These are phyloP conservation scores for Lolium multiflorum DNA, from an alignment of 176 grass and related monocot genomes.

Conservation along the genomic window DNA sequence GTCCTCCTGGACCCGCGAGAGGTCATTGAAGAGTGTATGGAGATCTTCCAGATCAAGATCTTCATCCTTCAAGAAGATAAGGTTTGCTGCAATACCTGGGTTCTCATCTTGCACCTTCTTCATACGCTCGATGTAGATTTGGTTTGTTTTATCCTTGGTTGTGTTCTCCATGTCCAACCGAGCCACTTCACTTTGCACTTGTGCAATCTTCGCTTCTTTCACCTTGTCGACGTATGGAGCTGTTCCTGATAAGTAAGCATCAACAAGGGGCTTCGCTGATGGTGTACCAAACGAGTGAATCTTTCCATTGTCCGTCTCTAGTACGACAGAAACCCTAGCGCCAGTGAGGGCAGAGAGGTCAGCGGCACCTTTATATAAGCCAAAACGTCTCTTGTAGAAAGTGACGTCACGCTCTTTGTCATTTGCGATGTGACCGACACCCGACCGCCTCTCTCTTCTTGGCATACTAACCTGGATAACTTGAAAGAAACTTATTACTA, in stretches of 20 bases:
- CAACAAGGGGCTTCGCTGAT: not conserved
- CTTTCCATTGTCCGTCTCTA: not conserved
- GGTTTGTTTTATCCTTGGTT: not conserved
- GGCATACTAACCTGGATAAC: not conserved
- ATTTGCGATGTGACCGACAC: not conserved
- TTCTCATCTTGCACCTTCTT: not conserved
- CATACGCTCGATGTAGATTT: not conserved
- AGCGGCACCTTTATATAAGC: not conserved
- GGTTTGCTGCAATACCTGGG: not conserved
- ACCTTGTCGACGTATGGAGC: not conserved
- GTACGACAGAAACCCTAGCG: not conserved
- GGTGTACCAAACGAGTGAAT: not conserved
- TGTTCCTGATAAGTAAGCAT: not conserved
- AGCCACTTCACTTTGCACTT: not conserved
- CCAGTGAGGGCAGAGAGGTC: not conserved
- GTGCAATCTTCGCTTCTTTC: not conserved
- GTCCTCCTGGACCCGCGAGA: not conserved
- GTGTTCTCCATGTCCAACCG: not conserved
- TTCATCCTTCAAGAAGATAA: not conserved
- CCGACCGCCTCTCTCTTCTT: not conserved
- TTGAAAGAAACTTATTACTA: not conserved
- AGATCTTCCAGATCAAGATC: not conserved
- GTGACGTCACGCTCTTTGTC: not conserved
- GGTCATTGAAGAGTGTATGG: not conserved
- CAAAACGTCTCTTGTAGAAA: not conserved